Percentiles rank a stretch among this genome's conserved stretches.
These are phyloP conservation scores for Verticillium longisporum DNA, from an alignment of 2,329 filamentous ascomycete species.

Conservation along the genomic window DNA sequence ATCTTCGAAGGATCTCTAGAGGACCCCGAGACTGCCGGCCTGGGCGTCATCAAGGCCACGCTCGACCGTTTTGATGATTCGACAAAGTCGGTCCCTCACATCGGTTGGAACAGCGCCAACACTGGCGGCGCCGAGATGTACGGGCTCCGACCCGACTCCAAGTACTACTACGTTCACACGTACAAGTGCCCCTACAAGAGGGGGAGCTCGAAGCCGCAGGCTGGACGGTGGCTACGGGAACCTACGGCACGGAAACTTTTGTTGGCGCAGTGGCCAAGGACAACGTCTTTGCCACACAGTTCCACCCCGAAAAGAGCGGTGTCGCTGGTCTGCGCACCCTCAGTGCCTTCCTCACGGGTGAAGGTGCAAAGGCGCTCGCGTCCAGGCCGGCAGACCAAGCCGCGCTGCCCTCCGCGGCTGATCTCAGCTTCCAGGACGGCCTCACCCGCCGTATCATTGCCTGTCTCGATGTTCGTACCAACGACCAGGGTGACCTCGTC, in stretches of 20 bases:
- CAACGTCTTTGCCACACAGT: conserved; percentile 88
- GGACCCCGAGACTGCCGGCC: conserved; percentile 61
- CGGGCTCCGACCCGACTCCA: conserved; percentile 71
- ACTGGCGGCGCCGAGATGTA: conserved; percentile 57
- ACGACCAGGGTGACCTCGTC: conserved; percentile 89
- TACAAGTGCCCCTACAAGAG: conserved; percentile 73
- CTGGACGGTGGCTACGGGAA: conserved; percentile 87
- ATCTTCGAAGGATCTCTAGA: conserved; percentile 84
- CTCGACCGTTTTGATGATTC: conserved; percentile 71
- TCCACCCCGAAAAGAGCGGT: conserved; percentile 96
- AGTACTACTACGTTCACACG: conserved; percentile 98
- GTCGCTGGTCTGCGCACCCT: conserved; percentile 79
- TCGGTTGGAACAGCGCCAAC: conserved; percentile 94
- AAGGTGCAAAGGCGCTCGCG: conserved; percentile 45
- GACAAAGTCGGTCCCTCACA: conserved; percentile 92
- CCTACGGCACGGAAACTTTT: conserved; percentile 84
- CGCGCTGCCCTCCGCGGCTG: conserved; percentile 15
- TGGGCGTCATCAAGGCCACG: conserved; percentile 65
- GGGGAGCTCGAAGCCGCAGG: conserved; percentile 73
- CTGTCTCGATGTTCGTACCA: conserved; percentile 90
- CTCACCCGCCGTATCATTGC: conserved; percentile 92
- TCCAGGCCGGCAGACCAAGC: conserved; percentile 14
- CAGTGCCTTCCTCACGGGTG: conserved; percentile 77
- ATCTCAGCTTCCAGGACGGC: conserved; percentile 44
- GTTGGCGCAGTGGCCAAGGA: conserved; percentile 81